phyloP scores from a whole-genome alignment of 306 rosid genomes.

The Hylodesmum podocarpum region DNA sequence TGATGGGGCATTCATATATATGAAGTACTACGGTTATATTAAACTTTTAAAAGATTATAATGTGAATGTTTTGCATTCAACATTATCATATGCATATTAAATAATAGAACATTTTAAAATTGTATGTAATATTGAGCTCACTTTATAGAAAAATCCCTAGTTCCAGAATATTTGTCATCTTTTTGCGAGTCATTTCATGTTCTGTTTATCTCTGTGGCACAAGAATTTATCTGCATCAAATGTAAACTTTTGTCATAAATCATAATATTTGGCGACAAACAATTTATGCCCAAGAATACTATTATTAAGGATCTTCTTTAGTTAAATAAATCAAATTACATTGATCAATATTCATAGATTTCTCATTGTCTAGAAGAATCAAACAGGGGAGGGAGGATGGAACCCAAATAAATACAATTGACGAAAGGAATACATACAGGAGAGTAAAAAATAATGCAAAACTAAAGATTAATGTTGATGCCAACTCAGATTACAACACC shows the following conservation, averaged over 20 bases:
- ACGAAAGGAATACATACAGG: neutral
- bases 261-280: neutral
- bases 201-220: too few relatives aligned
- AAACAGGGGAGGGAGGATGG: neutral
- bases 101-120: too few relatives aligned
- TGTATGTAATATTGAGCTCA: too few relatives aligned
- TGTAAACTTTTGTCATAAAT: neutral
- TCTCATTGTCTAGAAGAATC: slow-evolving; percentile 1
- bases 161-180: too few relatives aligned
- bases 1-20: slow-evolving; percentile 31
- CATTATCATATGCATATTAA: too few relatives aligned
- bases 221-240: too few relatives aligned
- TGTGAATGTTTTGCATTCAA: too few relatives aligned
- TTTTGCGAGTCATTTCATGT: too few relatives aligned
- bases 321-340: slow-evolving; percentile 13
- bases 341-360: slow-evolving; percentile 14
- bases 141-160: too few relatives aligned
- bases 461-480: neutral
- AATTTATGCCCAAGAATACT: neutral
- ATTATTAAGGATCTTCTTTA: neutral
- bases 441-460: slow-evolving; percentile 4
- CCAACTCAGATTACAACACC: neutral
- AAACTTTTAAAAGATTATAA: too few relatives aligned
- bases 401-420: neutral
- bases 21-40: too few relatives aligned